phyloP scores from a whole-genome alignment of 805 yeast species.

The Ogataea methanolica region DNA sequence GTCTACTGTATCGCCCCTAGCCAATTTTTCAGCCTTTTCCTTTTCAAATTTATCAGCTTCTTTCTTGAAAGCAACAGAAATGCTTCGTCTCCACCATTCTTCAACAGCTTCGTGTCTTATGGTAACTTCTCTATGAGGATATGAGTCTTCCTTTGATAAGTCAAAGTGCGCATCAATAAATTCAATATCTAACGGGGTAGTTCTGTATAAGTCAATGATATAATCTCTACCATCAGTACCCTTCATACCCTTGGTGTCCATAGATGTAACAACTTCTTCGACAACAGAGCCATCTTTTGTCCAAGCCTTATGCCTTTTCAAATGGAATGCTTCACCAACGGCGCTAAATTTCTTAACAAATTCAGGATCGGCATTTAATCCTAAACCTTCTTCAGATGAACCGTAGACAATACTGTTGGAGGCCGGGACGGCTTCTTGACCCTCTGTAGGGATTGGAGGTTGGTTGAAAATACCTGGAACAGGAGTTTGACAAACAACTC shows the following conservation, averaged over 20 bases:
- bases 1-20: constrained; percentile 23
- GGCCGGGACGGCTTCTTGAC: constrained; percentile 32
- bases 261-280: constrained; percentile 57
- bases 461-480: constrained; percentile 84
- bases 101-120: constrained; percentile 86
- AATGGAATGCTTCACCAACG: constrained; percentile 71
- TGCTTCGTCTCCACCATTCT: constrained; percentile 79
- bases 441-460: constrained; percentile 34
- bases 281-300: constrained; percentile 38
- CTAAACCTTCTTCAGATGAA: constrained; percentile 52
- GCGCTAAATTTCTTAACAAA: constrained; percentile 54
- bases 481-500: constrained; percentile 90
- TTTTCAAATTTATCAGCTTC: constrained; percentile 42
- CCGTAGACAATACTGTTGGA: constrained; percentile 68
- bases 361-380: constrained; percentile 44
- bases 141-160: constrained; percentile 41
- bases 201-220: constrained; percentile 75
- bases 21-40: constrained; percentile 10
- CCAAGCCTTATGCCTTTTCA: constrained; percentile 63
- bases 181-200: constrained; percentile 79
- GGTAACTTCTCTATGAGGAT: constrained; percentile 78
- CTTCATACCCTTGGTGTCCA: constrained; percentile 76
- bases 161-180: constrained; percentile 60
- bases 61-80: constrained; percentile 45
- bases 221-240: constrained; percentile 87